Conservation (phyloP, 2,329 filamentous ascomycete species). For the Penicillium sp. region DNA sequence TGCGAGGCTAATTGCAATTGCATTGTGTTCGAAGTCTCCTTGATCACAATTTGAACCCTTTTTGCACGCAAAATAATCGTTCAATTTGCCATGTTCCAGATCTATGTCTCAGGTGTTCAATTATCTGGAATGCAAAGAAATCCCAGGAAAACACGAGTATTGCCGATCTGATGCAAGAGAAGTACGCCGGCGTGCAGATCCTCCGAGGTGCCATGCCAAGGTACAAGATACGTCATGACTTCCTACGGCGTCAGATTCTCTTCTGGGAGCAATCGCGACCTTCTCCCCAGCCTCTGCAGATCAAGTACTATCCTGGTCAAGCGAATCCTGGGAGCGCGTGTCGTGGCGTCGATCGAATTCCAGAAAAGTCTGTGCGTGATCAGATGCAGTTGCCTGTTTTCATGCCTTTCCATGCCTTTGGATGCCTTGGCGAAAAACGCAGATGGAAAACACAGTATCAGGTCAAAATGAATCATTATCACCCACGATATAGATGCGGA, state of each 20-base stretch:
- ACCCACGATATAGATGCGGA: background rate
- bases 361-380: background rate
- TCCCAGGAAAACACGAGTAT: background rate
- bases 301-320: background rate
- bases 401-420: background rate
- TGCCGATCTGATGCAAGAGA: background rate
- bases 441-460: background rate
- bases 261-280: background rate
- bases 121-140: background rate
- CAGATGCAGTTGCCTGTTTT: background rate
- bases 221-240: conserved; percentile 15
- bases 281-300: background rate
- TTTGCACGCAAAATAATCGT: background rate
- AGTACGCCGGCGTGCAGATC: background rate
- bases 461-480: background rate
- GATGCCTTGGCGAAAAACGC: background rate
- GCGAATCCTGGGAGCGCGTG: background rate
- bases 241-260: background rate
- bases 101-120: background rate
- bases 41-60: background rate
- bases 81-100: background rate
- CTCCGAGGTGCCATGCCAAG: background rate
- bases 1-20: background rate
- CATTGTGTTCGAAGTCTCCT: background rate
- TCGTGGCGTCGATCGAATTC: background rate